Evolutionary conservation across 176 grass and related monocot genomes (phyloP).

Genomic region (Eleusine indica): DNA sequence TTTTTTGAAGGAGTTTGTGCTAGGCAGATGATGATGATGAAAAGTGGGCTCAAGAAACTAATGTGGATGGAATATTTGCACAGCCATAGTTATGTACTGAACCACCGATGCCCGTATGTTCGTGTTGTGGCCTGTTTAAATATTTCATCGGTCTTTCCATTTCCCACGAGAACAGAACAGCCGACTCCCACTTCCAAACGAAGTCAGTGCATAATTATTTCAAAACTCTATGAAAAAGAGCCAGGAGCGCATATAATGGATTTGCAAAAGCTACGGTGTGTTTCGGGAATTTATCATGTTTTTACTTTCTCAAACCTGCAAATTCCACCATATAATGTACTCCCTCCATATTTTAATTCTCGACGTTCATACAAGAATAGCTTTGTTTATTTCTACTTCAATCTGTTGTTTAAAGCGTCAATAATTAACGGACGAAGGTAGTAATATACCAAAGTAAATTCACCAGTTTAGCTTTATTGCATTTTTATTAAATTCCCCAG

Average conservation of each 20-base stretch:
- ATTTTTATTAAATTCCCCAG: neutral
- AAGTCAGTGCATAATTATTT: neutral
- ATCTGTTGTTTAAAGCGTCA: no score
- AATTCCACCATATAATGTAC: no score
- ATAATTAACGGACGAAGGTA: no score
- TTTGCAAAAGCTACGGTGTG: neutral
- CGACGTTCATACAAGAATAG: no score
- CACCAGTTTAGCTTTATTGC: neutral
- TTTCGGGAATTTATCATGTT: neutral
- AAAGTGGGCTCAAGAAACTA: neutral
- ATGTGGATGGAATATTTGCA: neutral
- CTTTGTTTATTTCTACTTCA: no score
- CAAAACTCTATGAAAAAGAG: neutral
- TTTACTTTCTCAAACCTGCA: no score
- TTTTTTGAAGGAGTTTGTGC: neutral
- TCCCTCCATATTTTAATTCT: no score
- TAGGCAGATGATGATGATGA: neutral
- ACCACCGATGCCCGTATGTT: neutral
- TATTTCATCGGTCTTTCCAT: neutral
- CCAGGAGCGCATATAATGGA: neutral
- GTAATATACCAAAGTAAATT: neutral
- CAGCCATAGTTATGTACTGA: neutral
- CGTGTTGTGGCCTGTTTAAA: neutral
- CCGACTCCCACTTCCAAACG: neutral
- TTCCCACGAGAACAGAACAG: neutral